A percentile compares a stretch with the other conserved stretches of the same genome.
Evolutionary conservation across 2,329 filamentous ascomycete species (phyloP).

Genomic region (Cordyceps farinosa): DNA sequence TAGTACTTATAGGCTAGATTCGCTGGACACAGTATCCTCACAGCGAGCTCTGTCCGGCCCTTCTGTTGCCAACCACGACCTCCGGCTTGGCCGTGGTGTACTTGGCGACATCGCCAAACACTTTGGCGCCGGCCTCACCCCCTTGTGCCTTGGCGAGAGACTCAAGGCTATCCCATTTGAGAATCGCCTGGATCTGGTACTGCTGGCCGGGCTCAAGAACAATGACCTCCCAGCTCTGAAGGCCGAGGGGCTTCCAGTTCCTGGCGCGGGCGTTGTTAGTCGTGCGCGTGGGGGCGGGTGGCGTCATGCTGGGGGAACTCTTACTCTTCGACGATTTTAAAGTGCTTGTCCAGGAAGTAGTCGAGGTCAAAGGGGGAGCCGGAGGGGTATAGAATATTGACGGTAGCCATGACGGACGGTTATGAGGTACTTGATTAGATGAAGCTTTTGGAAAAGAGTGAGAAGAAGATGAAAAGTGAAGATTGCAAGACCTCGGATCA

Average conservation of each 20-base stretch:
- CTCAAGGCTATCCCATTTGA: conserved; percentile 13
- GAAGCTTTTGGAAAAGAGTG: neutral
- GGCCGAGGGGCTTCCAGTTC: conserved; percentile 16
- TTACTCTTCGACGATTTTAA: conserved; percentile 39
- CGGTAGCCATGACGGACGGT: conserved; percentile 14
- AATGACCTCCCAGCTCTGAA: conserved; percentile 24
- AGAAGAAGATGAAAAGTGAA: neutral
- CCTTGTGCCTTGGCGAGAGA: neutral
- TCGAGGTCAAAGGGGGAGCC: conserved; percentile 44
- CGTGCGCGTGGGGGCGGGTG: neutral
- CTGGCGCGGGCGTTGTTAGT: neutral
- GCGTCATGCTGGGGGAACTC: neutral
- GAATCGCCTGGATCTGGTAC: conserved; percentile 19
- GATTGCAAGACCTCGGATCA: neutral
- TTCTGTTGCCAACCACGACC: neutral
- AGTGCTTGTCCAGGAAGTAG: conserved; percentile 46
- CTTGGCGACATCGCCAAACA: conserved; percentile 18
- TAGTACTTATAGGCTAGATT: neutral
- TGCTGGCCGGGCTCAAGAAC: conserved; percentile 1
- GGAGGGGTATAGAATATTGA: conserved; percentile 39
- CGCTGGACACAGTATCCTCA: neutral
- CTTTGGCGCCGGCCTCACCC: conserved; percentile 3
- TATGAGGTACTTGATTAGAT: neutral
- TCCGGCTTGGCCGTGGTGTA: conserved; percentile 18
- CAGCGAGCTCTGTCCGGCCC: neutral